Evolutionary conservation across 352 stramenopile species (phyloP).

Genomic region (Phytopythium montanum): DNA sequence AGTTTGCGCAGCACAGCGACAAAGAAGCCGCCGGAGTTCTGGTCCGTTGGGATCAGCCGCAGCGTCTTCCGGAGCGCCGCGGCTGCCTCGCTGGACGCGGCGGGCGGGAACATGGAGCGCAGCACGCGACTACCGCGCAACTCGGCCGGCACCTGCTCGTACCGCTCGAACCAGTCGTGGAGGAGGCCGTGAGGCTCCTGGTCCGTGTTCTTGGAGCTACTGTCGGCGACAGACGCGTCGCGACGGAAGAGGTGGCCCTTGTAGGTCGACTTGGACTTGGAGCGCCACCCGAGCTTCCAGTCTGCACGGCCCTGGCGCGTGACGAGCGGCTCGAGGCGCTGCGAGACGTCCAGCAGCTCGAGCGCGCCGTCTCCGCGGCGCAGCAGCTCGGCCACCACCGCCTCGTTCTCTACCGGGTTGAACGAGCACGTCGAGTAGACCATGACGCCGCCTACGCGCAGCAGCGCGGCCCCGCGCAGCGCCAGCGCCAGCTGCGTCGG

Average conservation of each 20-base stretch:
- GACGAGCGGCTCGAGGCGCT: constrained; percentile 51
- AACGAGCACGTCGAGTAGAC: constrained; percentile 98
- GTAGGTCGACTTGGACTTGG: constrained; percentile 82
- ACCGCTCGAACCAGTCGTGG: constrained; percentile 79
- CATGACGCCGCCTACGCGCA: constrained; percentile 90
- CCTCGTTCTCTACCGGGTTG: constrained; percentile 99
- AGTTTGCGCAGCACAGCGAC: constrained; percentile 94
- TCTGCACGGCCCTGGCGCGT: constrained; percentile 43
- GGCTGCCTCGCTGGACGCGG: constrained; percentile 18
- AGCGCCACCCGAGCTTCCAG: constrained; percentile 83
- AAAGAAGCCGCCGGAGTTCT: constrained; percentile 99
- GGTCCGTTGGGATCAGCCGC: constrained; percentile 95
- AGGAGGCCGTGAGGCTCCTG: constrained; percentile 13
- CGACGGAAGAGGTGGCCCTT: constrained; percentile 74
- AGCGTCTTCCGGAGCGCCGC: constrained; percentile 87
- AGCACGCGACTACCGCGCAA: constrained; percentile 62
- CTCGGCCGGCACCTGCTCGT: constrained; percentile 52
- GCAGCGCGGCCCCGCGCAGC: constrained; percentile 83
- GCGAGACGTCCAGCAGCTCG: constrained; percentile 87
- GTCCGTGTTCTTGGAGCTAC: background rate
- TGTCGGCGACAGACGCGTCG: constrained; percentile 8
- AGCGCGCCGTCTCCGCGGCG: constrained; percentile 81
- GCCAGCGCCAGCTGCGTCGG: constrained; percentile 93
- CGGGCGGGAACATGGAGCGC: constrained; percentile 84
- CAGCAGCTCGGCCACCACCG: constrained; percentile 95